A percentile compares a stretch with the other conserved stretches of the same genome.
These are phyloP conservation scores for Knufia fluminis DNA, from an alignment of 2,329 filamentous ascomycete species.

Conservation along the genomic window DNA sequence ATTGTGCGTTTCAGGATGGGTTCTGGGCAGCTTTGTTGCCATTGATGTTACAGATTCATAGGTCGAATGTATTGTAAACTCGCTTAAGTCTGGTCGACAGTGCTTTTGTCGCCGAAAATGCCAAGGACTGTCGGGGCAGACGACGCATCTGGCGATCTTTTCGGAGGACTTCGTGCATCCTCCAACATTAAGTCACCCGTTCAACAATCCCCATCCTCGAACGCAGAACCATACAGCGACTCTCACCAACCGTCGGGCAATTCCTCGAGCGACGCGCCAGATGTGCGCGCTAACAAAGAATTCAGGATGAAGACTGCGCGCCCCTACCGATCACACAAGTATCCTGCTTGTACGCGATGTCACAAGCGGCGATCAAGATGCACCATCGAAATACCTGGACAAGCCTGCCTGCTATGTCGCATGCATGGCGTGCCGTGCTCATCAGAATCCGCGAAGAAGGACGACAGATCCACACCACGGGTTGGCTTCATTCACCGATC, in stretches of 20 bases:
- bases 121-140: not conserved
- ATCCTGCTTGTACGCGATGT: constrained; percentile 52
- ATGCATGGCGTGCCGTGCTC: constrained; percentile 50
- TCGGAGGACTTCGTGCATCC: not conserved
- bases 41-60: not conserved
- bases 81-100: not conserved
- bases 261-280: not conserved
- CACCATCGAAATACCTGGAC: constrained; percentile 45
- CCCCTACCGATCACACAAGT: constrained; percentile 54
- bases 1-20: not conserved
- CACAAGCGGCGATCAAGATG: constrained; percentile 54
- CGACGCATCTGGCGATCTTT: not conserved
- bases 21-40: not conserved
- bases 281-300: not conserved
- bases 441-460: constrained; percentile 38
- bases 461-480: constrained; percentile 18
- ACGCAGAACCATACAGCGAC: no score
- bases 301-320: constrained; percentile 28
- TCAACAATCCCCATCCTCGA: no score
- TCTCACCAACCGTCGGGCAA: not conserved
- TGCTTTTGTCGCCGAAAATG: not conserved
- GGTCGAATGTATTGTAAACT: not conserved
- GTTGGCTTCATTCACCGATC: constrained; percentile 21
- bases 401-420: constrained; percentile 48
- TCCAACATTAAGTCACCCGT: not conserved